Evolutionary conservation across 768 basidiomycete genomes (phyloP).

Genomic region (Brasilioporus rufonigricans): DNA sequence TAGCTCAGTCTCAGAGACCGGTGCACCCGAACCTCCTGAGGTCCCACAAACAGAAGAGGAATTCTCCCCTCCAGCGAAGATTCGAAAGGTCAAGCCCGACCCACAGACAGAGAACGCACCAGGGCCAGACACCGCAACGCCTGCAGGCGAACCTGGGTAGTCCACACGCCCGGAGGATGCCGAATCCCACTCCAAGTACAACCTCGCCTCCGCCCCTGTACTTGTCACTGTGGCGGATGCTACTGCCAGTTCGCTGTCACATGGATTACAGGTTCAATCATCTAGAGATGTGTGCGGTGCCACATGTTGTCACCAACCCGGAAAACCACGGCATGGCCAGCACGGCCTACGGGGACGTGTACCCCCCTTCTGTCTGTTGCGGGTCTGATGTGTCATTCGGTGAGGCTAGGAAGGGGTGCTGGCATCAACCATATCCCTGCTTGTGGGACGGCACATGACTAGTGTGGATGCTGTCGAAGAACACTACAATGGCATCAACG

Average conservation of each 20-base stretch:
- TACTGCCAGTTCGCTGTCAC: conserved; percentile 6
- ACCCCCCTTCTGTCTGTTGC: neutral
- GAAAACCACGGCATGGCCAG: neutral
- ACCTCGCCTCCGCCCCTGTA: neutral
- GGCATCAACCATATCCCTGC: neutral
- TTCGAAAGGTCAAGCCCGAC: no score
- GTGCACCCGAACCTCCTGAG: no score
- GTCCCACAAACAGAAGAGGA: no score
- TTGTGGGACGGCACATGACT: neutral
- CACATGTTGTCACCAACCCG: neutral
- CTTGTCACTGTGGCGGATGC: conserved; percentile 1
- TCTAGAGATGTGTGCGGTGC: neutral
- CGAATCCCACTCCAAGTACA: no score
- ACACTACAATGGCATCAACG: conserved; percentile 6
- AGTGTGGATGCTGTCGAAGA: neutral
- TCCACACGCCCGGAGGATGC: no score
- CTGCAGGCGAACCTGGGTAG: no score
- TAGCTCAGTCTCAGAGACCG: no score
- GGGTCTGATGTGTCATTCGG: neutral
- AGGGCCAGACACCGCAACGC: no score
- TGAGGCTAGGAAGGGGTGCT: neutral
- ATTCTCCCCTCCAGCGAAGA: no score
- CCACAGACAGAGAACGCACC: no score
- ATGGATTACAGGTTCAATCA: neutral
- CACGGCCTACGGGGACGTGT: neutral